These are phyloP conservation scores for Nevesoporus exiguus DNA, from an alignment of 768 basidiomycete genomes.

Conservation along the genomic window DNA sequence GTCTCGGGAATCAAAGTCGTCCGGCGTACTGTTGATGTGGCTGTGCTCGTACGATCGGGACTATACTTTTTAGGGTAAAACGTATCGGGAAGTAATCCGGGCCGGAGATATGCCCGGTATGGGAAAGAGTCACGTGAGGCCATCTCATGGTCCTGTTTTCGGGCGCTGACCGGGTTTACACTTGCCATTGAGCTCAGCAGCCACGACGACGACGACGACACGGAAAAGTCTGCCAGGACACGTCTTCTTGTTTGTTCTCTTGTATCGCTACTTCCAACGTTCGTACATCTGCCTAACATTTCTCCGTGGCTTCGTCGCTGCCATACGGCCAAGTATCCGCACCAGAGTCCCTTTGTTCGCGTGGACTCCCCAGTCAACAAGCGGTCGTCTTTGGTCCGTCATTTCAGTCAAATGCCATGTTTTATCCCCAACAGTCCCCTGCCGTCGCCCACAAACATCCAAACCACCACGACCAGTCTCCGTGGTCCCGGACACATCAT, in stretches of 20 bases:
- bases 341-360: constrained; percentile 9
- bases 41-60: constrained; percentile 17
- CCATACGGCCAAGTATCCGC: constrained; percentile 4
- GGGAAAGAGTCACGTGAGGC: constrained; percentile 15
- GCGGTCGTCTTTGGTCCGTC: constrained; percentile 5
- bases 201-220: constrained; percentile 12
- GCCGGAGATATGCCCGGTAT: constrained; percentile 15
- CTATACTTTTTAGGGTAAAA: constrained; percentile 6
- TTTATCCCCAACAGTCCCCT: constrained; percentile 82
- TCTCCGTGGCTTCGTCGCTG: neutral
- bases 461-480: constrained; percentile 70
- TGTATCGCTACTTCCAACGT: constrained; percentile 1
- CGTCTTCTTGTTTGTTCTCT: constrained; percentile 18
- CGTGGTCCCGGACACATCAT: constrained; percentile 66
- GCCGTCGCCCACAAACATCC: constrained; percentile 75
- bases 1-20: constrained; percentile 12
- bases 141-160: constrained; percentile 19
- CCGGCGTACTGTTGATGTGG: constrained; percentile 13
- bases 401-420: constrained; percentile 55
- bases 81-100: constrained; percentile 2
- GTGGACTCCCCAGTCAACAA: constrained; percentile 4
- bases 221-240: constrained; percentile 14
- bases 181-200: constrained; percentile 17
- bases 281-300: constrained; percentile 13
- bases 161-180: constrained; percentile 25